Conservation (phyloP, 345 rosid genomes). For the Xanthoceras sorbifolium region DNA sequence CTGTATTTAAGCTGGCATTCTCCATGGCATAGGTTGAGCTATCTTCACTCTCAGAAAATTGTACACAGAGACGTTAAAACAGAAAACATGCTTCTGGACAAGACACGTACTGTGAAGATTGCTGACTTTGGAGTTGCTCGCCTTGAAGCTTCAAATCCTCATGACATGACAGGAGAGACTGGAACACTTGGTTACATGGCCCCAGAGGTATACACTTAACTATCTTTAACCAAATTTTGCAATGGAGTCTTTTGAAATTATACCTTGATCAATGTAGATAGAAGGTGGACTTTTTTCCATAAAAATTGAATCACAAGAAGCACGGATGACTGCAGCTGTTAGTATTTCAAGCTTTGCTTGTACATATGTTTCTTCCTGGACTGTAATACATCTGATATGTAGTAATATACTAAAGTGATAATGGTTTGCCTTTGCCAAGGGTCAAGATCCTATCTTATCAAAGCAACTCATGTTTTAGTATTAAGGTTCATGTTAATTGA, state of each 20-base stretch:
- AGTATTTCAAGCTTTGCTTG: not conserved
- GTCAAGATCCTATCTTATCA: not conserved
- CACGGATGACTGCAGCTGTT: not conserved
- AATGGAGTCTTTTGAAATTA: not conserved
- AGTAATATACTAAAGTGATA: not conserved
- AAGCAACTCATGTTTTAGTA: not conserved
- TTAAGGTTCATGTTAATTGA: not conserved
- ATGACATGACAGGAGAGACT: conserved; percentile 99
- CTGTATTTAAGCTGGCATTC: not conserved
- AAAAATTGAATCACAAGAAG: not conserved
- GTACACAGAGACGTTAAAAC: conserved; percentile 99
- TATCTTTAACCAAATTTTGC: not conserved
- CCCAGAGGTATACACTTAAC: conserved; percentile 67
- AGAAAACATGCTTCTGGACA: conserved; percentile 96
- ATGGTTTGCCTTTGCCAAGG: not conserved
- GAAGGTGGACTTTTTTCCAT: not conserved
- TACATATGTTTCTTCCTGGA: not conserved
- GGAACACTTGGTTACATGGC: conserved; percentile 99
- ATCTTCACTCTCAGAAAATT: conserved; percentile 86
- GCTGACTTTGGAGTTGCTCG: conserved; percentile 99
- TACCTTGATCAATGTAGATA: not conserved
- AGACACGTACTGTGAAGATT: conserved; percentile 79
- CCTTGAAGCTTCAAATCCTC: conserved; percentile 94
- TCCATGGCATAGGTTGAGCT: conserved; percentile 64
- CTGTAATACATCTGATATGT: not conserved